Conservation (phyloP, 768 basidiomycete genomes). For the Calocera cornea region DNA sequence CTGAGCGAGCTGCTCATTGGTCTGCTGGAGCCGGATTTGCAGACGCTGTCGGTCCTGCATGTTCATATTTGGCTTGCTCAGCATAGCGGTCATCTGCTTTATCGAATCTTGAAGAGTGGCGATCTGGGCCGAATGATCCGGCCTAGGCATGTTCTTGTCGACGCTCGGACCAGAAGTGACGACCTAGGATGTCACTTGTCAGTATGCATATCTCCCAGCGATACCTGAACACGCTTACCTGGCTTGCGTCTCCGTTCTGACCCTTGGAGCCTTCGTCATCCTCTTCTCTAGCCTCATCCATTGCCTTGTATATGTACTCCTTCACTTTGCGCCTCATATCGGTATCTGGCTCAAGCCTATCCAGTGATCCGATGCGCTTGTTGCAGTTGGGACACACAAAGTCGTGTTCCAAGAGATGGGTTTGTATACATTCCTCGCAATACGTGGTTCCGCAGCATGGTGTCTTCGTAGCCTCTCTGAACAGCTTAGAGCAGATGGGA, state of each 20-base stretch:
- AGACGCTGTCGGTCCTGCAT: slow-evolving; percentile 61
- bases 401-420: slow-evolving; percentile 84
- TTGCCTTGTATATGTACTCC: slow-evolving; percentile 69
- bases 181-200: slow-evolving; percentile 3
- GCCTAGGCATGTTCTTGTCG: slow-evolving; percentile 51
- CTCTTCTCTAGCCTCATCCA: slow-evolving; percentile 52
- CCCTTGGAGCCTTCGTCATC: slow-evolving; percentile 28
- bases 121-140: slow-evolving; percentile 27
- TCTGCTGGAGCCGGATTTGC: slow-evolving; percentile 69
- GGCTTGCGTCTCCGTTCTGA: slow-evolving; percentile 12
- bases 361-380: slow-evolving; percentile 75
- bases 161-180: slow-evolving; percentile 11
- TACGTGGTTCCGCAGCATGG: slow-evolving; percentile 85
- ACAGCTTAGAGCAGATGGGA: slow-evolving; percentile 82
- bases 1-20: slow-evolving; percentile 66
- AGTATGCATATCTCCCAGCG: background rate
- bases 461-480: slow-evolving; percentile 87
- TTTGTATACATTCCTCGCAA: slow-evolving; percentile 97
- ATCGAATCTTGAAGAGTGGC: slow-evolving; percentile 78
- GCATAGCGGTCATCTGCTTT: slow-evolving; percentile 60
- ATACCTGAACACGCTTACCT: slow-evolving; percentile 12
- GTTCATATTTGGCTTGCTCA: slow-evolving; percentile 66
- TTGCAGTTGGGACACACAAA: slow-evolving; percentile 87
- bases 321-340: slow-evolving; percentile 60
- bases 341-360: slow-evolving; percentile 72